These are phyloP conservation scores for Rhizopogon hawkerae DNA, from an alignment of 1,284 basidiomycete genomes.

Conservation along the genomic window DNA sequence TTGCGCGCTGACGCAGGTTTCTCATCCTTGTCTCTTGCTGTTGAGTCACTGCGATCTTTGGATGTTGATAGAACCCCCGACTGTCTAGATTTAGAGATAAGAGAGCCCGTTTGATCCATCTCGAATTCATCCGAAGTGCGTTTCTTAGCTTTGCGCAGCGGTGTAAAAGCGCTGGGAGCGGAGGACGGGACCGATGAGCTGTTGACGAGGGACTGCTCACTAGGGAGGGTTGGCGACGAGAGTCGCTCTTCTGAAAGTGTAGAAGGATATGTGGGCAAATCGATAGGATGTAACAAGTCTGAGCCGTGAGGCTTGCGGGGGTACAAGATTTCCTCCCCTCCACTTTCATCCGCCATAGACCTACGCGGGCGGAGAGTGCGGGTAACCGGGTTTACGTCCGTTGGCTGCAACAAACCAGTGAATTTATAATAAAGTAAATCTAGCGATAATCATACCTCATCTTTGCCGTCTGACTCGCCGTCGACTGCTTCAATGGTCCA, in stretches of 20 bases:
- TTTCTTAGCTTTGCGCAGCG: conserved; percentile 55
- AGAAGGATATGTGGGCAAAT: conserved; percentile 25
- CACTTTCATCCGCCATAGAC: conserved; percentile 69
- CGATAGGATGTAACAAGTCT: conserved; percentile 27
- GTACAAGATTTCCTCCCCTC: conserved; percentile 76
- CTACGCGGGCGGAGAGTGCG: conserved; percentile 47
- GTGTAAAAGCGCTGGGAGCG: conserved; percentile 56
- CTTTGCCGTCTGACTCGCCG: conserved; percentile 61
- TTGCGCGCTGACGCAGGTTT: conserved; percentile 51
- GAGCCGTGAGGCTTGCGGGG: conserved; percentile 49
- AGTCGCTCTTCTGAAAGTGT: conserved; percentile 22
- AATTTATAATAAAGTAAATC: conserved; percentile 1
- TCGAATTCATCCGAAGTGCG: conserved; percentile 78
- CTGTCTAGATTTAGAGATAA: conserved; percentile 55
- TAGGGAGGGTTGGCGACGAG: conserved; percentile 22
- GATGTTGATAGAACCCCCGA: conserved; percentile 22
- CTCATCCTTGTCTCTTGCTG: conserved; percentile 33
- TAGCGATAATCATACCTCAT: conserved; percentile 43
- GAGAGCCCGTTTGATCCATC: conserved; percentile 56
- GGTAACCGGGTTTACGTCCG: conserved; percentile 34
- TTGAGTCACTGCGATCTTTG: conserved; percentile 22
- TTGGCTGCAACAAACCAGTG: conserved; percentile 21
- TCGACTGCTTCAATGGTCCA: conserved; percentile 84
- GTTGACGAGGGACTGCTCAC: conserved; percentile 21
- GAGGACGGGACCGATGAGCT: conserved; percentile 31